A percentile compares a stretch with the other conserved stretches of the same genome.
Evolutionary conservation across 179 eudicot species (phyloP).

Genomic region (Heliamphora pulchella): DNA sequence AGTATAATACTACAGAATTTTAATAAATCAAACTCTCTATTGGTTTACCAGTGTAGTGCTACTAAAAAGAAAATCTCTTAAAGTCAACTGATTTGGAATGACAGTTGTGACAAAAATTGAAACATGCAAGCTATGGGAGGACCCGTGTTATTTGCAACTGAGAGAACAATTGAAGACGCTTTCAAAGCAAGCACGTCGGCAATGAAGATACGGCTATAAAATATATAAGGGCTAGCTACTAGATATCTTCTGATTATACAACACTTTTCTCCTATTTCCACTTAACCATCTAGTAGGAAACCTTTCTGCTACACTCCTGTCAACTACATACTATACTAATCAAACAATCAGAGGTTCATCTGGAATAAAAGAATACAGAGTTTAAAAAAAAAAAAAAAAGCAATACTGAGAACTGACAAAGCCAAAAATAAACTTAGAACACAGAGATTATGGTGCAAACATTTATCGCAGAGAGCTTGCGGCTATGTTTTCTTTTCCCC

Average conservation of each 20-base stretch:
- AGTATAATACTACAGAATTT: conserved; percentile 38
- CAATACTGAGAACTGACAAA: neutral
- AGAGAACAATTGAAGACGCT: conserved; percentile 1
- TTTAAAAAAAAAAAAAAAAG: neutral
- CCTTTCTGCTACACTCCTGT: conserved; percentile 29
- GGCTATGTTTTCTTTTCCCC: conserved; percentile 22
- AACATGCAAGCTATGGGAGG: conserved; percentile 1
- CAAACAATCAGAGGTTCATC: neutral
- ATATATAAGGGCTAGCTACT: conserved; percentile 26
- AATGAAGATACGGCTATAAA: neutral
- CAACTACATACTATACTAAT: conserved; percentile 20
- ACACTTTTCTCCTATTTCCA: conserved; percentile 34
- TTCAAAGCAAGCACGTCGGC: neutral
- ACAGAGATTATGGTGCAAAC: conserved; percentile 7
- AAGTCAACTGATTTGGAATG: neutral
- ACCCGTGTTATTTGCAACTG: neutral
- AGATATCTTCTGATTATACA: conserved; percentile 32
- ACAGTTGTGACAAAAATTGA: neutral
- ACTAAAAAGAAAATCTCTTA: neutral
- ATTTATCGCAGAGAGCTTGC: conserved; percentile 10
- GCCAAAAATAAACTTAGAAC: neutral
- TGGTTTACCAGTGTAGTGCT: neutral
- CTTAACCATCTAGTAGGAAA: conserved; percentile 69
- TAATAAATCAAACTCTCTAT: neutral
- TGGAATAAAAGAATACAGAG: neutral